Percentiles rank a stretch among this genome's conserved stretches.
Conservation (phyloP, 495 filamentous ascomycete species). For the Lasiosphaeria hispida region DNA sequence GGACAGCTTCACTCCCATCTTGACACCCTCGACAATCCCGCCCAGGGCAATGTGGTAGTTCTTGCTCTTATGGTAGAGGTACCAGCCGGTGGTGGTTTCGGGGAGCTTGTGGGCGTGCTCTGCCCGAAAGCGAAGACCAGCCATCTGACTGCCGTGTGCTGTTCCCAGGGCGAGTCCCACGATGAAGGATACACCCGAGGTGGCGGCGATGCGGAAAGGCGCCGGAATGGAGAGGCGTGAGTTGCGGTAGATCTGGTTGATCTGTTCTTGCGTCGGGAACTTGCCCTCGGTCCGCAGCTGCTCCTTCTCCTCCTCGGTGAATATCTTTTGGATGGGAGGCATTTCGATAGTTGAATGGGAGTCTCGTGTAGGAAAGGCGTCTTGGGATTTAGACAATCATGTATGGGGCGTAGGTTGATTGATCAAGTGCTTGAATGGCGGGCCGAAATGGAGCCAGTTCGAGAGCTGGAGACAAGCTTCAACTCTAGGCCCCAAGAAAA, state of each 20-base stretch:
- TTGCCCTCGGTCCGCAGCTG: slow-evolving; percentile 7
- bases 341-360: too few species aligned
- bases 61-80: slow-evolving; percentile 95
- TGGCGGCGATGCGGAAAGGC: slow-evolving; percentile 60
- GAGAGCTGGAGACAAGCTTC: too few species aligned
- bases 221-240: slow-evolving; percentile 61
- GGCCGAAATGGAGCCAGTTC: too few species aligned
- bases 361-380: too few species aligned
- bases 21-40: slow-evolving; percentile 71
- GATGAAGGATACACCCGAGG: slow-evolving; percentile 55
- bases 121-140: slow-evolving; percentile 81
- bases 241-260: slow-evolving; percentile 26
- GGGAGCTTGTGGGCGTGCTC: slow-evolving; percentile 92
- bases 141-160: slow-evolving; percentile 66
- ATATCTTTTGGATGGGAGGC: neutral
- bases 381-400: too few species aligned
- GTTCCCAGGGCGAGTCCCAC: slow-evolving; percentile 68
- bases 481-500: too few species aligned
- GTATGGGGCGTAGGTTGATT: too few species aligned
- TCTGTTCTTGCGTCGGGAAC: slow-evolving; percentile 10
- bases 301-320: slow-evolving; percentile 13
- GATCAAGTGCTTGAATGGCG: too few species aligned
- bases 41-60: slow-evolving; percentile 80
- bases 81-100: slow-evolving; percentile 80
- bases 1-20: slow-evolving; percentile 68